Conservation (phyloP, 225 moss, liverwort and hornwort species). For the Antitrichia curtipendula region DNA sequence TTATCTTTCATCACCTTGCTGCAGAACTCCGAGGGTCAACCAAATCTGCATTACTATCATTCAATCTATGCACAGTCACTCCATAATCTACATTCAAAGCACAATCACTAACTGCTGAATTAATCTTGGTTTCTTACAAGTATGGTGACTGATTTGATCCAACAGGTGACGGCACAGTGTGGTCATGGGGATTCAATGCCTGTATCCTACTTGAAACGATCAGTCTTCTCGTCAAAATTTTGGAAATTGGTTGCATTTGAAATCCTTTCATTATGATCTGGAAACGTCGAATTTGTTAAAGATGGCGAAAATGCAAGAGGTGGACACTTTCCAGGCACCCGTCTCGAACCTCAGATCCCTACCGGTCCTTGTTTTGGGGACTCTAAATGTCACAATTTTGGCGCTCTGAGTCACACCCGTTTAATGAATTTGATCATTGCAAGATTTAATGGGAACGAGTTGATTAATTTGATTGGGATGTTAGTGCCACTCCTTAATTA, state of each 20-base stretch:
- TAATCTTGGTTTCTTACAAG: neutral
- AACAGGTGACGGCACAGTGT: constrained; percentile 35
- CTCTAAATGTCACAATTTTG: neutral
- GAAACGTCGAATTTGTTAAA: neutral
- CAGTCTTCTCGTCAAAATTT: neutral
- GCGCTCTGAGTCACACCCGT: neutral
- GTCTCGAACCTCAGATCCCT: neutral
- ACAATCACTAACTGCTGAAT: neutral
- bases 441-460: neutral
- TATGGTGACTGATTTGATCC: neutral
- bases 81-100: neutral
- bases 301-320: neutral
- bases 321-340: neutral
- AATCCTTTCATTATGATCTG: neutral
- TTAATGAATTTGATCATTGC: neutral
- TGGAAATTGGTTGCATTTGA: neutral
- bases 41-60: neutral
- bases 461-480: neutral
- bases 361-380: neutral
- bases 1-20: neutral
- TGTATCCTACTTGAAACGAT: constrained; percentile 28
- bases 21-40: neutral
- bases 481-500: constrained; percentile 28
- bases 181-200: constrained; percentile 62
- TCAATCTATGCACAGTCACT: neutral